Percentiles rank a stretch among this genome's conserved stretches.
Evolutionary conservation across 331 rosid genomes (phyloP).

Genomic region (Quercus lobata): DNA sequence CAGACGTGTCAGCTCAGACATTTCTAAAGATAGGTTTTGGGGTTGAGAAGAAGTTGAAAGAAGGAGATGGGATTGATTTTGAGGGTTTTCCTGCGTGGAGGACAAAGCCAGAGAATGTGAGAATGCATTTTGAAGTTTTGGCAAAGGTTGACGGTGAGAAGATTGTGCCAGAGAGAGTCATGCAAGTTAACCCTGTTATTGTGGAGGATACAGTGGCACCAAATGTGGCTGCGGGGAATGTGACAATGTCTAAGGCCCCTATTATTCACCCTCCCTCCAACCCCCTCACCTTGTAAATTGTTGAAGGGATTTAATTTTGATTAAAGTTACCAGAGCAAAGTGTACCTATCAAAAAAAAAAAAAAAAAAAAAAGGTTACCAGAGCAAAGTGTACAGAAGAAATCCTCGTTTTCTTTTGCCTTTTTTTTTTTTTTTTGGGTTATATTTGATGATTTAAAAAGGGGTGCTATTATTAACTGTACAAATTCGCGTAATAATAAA

Average conservation of each 20-base stretch:
- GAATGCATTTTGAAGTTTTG: conserved; percentile 79
- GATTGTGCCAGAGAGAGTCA: conserved; percentile 71
- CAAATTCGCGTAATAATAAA: neutral
- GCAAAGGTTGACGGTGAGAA: conserved; percentile 84
- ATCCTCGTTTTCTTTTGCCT: neutral
- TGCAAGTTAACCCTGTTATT: conserved; percentile 44
- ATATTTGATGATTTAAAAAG: conserved; percentile 3
- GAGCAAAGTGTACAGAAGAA: conserved; percentile 24
- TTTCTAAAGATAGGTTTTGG: conserved; percentile 77
- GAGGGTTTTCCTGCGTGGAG: conserved; percentile 74
- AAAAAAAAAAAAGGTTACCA: neutral
- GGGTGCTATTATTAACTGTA: conserved; percentile 9
- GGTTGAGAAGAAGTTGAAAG: conserved; percentile 75
- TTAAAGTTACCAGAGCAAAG: neutral
- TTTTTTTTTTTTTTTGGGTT: neutral
- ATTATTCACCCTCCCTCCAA: conserved; percentile 48
- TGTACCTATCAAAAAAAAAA: conserved; percentile 11
- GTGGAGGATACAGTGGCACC: conserved; percentile 52
- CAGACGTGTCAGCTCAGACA: conserved; percentile 84
- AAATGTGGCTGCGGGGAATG: conserved; percentile 39
- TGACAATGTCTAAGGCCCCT: conserved; percentile 49
- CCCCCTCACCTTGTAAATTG: conserved; percentile 47
- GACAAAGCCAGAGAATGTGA: conserved; percentile 70
- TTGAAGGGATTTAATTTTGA: conserved; percentile 4
- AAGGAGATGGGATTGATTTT: conserved; percentile 55